phyloP scores from a whole-genome alignment of 2,329 filamentous ascomycete genomes.

The Whalleya microplaca region DNA sequence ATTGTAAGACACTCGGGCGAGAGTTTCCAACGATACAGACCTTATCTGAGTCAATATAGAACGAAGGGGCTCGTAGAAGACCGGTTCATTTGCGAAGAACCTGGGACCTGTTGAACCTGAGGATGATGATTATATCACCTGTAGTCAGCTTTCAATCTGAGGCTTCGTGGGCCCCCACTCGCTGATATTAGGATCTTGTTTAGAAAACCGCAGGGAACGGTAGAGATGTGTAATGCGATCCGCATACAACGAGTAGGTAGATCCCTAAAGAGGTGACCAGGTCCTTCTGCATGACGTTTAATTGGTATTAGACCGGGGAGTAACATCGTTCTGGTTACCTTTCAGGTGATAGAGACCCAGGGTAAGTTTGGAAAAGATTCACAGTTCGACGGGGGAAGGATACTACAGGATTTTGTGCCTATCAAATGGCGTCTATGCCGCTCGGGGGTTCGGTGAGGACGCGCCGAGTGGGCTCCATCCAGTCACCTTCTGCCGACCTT shows the following conservation, averaged over 20 bases:
- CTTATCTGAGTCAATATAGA: neutral
- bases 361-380: neutral
- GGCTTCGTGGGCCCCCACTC: neutral
- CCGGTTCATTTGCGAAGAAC: neutral
- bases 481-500: constrained; percentile 34
- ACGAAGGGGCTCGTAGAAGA: neutral
- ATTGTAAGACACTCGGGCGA: neutral
- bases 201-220: neutral
- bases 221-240: neutral
- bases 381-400: neutral
- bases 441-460: constrained; percentile 33
- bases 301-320: neutral
- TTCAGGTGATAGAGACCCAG: neutral
- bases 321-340: neutral
- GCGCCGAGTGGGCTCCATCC: constrained; percentile 25
- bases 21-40: neutral
- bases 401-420: constrained; percentile 14
- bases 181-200: neutral
- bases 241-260: neutral
- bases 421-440: constrained; percentile 23
- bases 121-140: neutral
- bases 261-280: neutral
- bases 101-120: neutral
- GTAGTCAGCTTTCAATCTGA: neutral
- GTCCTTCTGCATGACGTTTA: neutral